Evolutionary conservation across 1,139 yeast genomes (phyloP).

Genomic region (Saccharomyces hybrid): DNA sequence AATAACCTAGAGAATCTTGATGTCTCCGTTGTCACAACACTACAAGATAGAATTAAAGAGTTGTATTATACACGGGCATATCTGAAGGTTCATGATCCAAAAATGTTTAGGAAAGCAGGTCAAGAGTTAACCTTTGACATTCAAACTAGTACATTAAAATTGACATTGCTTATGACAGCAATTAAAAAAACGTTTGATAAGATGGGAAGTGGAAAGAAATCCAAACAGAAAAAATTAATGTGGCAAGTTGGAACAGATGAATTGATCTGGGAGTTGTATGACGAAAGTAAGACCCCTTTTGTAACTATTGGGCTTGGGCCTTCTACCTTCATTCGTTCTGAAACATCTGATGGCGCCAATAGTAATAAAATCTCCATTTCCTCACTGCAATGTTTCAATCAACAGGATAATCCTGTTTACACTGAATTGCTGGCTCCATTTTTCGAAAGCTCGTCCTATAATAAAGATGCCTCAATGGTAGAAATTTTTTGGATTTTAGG

Average conservation of each 20-base stretch:
- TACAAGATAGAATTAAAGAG: constrained; percentile 27
- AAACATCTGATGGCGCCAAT: constrained; percentile 55
- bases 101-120: constrained; percentile 28
- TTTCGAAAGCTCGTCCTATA: constrained; percentile 17
- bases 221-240: constrained; percentile 32
- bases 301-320: constrained; percentile 62
- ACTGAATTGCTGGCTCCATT: constrained; percentile 64
- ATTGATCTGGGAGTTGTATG: constrained; percentile 62
- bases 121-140: constrained; percentile 48
- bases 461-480: constrained; percentile 35
- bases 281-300: constrained; percentile 51
- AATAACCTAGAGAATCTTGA: constrained; percentile 33
- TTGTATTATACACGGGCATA: constrained; percentile 26
- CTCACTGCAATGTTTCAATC: constrained; percentile 62
- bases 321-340: constrained; percentile 51
- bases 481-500: constrained; percentile 63
- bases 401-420: constrained; percentile 49
- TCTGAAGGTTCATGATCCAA: constrained; percentile 26
- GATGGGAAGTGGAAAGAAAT: constrained; percentile 34
- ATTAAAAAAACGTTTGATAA: constrained; percentile 46
- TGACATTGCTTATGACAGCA: constrained; percentile 61
- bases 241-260: constrained; percentile 68
- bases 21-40: constrained; percentile 23
- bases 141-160: constrained; percentile 49
- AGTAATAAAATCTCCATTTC: constrained; percentile 50